Conservation (phyloP, 1,284 basidiomycete species). For the Ustilago nuda region DNA sequence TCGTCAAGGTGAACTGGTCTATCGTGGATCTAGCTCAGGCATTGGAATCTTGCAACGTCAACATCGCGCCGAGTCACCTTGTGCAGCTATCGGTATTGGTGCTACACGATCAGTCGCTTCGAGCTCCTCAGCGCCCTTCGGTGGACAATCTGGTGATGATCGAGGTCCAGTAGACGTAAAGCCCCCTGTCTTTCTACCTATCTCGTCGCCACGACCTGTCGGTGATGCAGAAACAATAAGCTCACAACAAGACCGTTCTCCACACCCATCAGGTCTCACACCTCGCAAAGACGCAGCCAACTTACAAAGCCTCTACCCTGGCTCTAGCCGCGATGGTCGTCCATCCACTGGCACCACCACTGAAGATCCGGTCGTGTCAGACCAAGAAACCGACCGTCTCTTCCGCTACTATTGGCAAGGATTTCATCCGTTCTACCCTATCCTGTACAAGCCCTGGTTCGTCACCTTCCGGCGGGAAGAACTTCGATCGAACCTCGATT, state of each 20-base stretch:
- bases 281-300: constrained; percentile 14
- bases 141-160: constrained; percentile 23
- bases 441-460: constrained; percentile 64
- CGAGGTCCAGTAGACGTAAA: constrained; percentile 14
- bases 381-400: constrained; percentile 46
- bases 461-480: constrained; percentile 44
- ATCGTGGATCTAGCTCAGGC: constrained; percentile 61
- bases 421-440: constrained; percentile 63
- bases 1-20: constrained; percentile 53
- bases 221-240: constrained; percentile 34
- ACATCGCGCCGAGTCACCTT: constrained; percentile 41
- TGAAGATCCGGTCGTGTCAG: constrained; percentile 44
- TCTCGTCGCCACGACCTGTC: constrained; percentile 32
- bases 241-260: constrained; percentile 44
- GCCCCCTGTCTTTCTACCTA: constrained; percentile 40
- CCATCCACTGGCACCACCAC: background rate
- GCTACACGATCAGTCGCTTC: constrained; percentile 28
- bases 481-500: constrained; percentile 48
- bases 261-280: constrained; percentile 10
- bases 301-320: constrained; percentile 23
- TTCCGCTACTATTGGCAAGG: constrained; percentile 61
- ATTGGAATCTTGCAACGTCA: constrained; percentile 59
- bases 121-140: constrained; percentile 31
- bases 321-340: constrained; percentile 21
- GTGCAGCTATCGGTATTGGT: constrained; percentile 6